Conservation (phyloP, 345 rosid species). For the Aquilaria sinensis region DNA sequence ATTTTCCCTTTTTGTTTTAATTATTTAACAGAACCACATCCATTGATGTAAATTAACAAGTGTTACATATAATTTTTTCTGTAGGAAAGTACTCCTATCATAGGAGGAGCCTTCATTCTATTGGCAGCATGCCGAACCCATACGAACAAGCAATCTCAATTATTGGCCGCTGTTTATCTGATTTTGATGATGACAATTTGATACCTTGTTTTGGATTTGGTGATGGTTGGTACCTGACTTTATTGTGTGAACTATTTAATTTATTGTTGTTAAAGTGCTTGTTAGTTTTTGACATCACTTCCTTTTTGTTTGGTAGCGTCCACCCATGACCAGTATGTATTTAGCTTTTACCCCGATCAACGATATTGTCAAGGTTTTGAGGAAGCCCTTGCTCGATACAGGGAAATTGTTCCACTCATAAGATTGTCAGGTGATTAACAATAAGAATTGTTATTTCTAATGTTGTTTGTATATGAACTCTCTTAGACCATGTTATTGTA, state of each 20-base stretch:
- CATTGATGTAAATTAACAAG: background rate
- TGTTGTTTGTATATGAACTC: no score
- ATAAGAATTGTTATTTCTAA: no score
- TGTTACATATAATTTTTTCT: slow-evolving; percentile 8
- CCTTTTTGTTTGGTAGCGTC: slow-evolving; percentile 43
- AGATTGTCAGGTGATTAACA: slow-evolving; percentile 59
- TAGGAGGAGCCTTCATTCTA: slow-evolving; percentile 76
- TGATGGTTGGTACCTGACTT: slow-evolving; percentile 51
- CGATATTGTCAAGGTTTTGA: slow-evolving; percentile 71
- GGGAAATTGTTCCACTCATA: slow-evolving; percentile 68
- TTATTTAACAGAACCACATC: background rate
- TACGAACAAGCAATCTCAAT: slow-evolving; percentile 95
- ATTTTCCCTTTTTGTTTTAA: background rate
- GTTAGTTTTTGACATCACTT: slow-evolving; percentile 10
- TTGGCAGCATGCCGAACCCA: slow-evolving; percentile 59
- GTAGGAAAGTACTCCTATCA: slow-evolving; percentile 73
- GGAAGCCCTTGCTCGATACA: slow-evolving; percentile 65
- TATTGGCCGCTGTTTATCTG: slow-evolving; percentile 76
- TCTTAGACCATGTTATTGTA: no score
- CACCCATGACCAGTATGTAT: slow-evolving; percentile 65
- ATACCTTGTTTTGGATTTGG: slow-evolving; percentile 99
- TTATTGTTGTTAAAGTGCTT: slow-evolving; percentile 5
- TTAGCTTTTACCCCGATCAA: slow-evolving; percentile 67
- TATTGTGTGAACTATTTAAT: slow-evolving; percentile 1
- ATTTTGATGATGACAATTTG: slow-evolving; percentile 90